Conservation (phyloP, 805 yeast species). For the Starmerella etchellsii region DNA sequence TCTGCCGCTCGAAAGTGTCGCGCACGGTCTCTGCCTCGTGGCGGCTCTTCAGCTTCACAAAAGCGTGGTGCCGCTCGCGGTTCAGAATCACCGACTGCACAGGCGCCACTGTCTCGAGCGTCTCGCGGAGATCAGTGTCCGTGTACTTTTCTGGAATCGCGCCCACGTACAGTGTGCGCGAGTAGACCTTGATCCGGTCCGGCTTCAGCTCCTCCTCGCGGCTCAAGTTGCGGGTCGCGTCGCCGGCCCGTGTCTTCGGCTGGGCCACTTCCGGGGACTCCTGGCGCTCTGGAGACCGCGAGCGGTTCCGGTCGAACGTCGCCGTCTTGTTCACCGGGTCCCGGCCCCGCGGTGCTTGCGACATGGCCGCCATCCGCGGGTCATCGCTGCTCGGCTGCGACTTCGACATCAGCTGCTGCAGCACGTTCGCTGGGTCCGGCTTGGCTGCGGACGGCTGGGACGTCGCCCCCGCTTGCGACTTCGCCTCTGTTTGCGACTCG, state of each 20-base stretch:
- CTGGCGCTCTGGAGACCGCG: constrained; percentile 15
- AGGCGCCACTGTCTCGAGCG: constrained; percentile 73
- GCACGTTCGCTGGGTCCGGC: constrained; percentile 4
- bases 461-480: not conserved
- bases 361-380: constrained; percentile 11
- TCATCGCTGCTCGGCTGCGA: constrained; percentile 3
- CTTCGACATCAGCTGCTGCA: constrained; percentile 17
- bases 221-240: constrained; percentile 16
- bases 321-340: constrained; percentile 10
- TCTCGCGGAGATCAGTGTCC: constrained; percentile 54
- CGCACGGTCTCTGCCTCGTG: constrained; percentile 80
- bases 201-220: constrained; percentile 34
- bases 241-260: constrained; percentile 18
- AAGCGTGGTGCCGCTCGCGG: constrained; percentile 86
- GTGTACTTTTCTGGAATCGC: constrained; percentile 80
- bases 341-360: constrained; percentile 14
- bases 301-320: constrained; percentile 16
- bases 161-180: constrained; percentile 87
- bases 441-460: not conserved
- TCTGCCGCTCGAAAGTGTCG: constrained; percentile 43
- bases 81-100: constrained; percentile 84
- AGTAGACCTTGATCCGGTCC: constrained; percentile 67
- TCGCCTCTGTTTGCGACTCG: not conserved
- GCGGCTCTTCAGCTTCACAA: constrained; percentile 85
- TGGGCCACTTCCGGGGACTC: constrained; percentile 10